Percentiles rank a stretch among this genome's conserved stretches.
These are phyloP conservation scores for Durusdinium trenchii DNA, from an alignment of 73 alveolate genomes.

Conservation along the genomic window DNA sequence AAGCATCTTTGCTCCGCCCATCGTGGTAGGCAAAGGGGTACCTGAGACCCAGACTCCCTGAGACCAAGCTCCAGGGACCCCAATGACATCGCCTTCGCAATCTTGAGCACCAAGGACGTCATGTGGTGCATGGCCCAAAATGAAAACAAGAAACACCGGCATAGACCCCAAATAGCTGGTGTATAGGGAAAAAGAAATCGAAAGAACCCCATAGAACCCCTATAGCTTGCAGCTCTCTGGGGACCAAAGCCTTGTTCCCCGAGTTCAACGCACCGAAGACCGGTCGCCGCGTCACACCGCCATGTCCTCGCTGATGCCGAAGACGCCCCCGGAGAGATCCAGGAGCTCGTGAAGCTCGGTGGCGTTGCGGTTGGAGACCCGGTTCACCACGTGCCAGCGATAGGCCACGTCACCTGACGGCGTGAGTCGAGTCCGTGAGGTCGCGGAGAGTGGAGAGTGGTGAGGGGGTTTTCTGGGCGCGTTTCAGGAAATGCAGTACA, in stretches of 20 bases:
- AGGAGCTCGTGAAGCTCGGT: constrained; percentile 53
- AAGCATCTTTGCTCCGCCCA: constrained; percentile 62
- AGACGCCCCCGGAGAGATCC: constrained; percentile 60
- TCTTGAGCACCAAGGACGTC: no score
- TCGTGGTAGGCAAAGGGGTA: constrained; percentile 91
- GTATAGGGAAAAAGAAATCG: no score
- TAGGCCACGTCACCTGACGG: constrained; percentile 72
- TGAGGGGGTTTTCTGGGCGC: no score
- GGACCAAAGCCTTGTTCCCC: no score
- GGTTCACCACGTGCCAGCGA: constrained; percentile 87
- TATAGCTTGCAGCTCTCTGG: no score
- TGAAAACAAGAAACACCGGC: background rate
- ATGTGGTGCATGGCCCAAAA: no score
- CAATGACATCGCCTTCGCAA: background rate
- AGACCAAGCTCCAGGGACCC: background rate
- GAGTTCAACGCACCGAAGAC: no score
- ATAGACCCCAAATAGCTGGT: background rate
- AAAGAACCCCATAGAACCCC: no score
- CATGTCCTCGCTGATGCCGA: constrained; percentile 90
- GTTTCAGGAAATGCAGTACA: no score
- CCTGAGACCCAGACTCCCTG: background rate
- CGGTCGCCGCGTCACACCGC: background rate
- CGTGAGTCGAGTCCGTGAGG: no score
- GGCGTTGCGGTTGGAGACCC: constrained; percentile 51
- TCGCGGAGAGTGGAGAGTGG: no score